phyloP scores from a whole-genome alignment of 2,329 filamentous ascomycete genomes.

The Fulvia fulva region DNA sequence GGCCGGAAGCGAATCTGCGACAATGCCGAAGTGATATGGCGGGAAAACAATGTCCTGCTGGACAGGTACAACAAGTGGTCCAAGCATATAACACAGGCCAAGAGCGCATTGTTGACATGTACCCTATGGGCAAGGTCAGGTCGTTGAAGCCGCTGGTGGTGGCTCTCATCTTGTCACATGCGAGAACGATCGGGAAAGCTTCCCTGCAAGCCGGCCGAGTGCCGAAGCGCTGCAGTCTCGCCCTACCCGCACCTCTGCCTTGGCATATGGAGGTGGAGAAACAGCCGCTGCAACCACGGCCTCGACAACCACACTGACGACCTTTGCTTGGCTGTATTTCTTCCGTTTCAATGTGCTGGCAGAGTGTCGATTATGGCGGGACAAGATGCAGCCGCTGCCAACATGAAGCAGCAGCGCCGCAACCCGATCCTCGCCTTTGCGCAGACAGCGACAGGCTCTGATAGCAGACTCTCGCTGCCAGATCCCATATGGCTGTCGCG shows the following conservation, averaged over 20 bases:
- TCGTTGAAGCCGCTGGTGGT: no score
- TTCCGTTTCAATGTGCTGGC: background rate
- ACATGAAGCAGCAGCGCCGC: constrained; percentile 4
- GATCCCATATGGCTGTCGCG: constrained; percentile 13
- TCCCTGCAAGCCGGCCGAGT: background rate
- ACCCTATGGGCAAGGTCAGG: no score
- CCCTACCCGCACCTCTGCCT: background rate
- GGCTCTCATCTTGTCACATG: background rate
- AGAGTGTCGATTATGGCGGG: constrained; percentile 1
- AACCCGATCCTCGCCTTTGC: constrained; percentile 10
- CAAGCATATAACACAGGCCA: no score
- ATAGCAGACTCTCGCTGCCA: constrained; percentile 10
- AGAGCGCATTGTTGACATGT: no score
- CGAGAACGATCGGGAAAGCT: background rate
- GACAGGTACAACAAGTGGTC: no score
- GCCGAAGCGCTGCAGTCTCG: background rate
- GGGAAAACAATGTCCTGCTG: background rate
- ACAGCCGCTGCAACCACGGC: background rate
- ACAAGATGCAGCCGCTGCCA: background rate
- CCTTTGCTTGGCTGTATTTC: background rate
- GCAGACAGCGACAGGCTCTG: constrained; percentile 2
- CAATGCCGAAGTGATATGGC: background rate
- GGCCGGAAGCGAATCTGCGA: background rate
- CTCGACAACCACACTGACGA: background rate
- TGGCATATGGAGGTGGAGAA: background rate